Percentiles rank a stretch among this genome's conserved stretches.
Conservation (phyloP, 805 yeast genomes). For the Cyberlindnera samutprakarnensis region DNA sequence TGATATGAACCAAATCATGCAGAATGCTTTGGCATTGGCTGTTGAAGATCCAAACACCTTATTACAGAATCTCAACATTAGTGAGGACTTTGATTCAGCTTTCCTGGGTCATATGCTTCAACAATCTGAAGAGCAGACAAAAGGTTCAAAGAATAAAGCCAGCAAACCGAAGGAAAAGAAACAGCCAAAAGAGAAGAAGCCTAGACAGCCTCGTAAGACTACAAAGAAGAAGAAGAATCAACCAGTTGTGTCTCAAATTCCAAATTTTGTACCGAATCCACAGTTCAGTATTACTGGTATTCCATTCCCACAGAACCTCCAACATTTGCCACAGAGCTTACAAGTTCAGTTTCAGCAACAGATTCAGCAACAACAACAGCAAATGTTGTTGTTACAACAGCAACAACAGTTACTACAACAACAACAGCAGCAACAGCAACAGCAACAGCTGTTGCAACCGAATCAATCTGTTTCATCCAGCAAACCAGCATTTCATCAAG, state of each 20-base stretch:
- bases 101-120: slow-evolving; percentile 18
- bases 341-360: slow-evolving; percentile 21
- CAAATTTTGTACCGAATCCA: slow-evolving; percentile 16
- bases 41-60: slow-evolving; percentile 47
- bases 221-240: slow-evolving; percentile 21
- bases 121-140: slow-evolving; percentile 16
- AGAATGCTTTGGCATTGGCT: slow-evolving; percentile 72
- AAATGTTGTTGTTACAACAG: slow-evolving; percentile 10
- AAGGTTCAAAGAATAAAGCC: slow-evolving; percentile 12
- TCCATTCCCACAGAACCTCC: slow-evolving; percentile 17
- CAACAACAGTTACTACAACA: slow-evolving; percentile 4
- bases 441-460: slow-evolving; percentile 2
- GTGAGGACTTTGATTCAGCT: slow-evolving; percentile 6
- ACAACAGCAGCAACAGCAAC: slow-evolving; percentile 3
- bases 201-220: slow-evolving; percentile 22
- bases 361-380: slow-evolving; percentile 17
- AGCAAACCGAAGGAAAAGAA: slow-evolving; percentile 17
- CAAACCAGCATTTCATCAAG: background rate
- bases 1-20: slow-evolving; percentile 67
- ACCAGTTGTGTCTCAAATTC: slow-evolving; percentile 17
- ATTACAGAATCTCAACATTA: slow-evolving; percentile 31
- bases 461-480: background rate
- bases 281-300: slow-evolving; percentile 12
- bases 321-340: slow-evolving; percentile 15
- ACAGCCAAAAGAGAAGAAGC: slow-evolving; percentile 20